phyloP scores from a whole-genome alignment of 2,329 filamentous ascomycete species.

The Iodosphaeria phyllophila region DNA sequence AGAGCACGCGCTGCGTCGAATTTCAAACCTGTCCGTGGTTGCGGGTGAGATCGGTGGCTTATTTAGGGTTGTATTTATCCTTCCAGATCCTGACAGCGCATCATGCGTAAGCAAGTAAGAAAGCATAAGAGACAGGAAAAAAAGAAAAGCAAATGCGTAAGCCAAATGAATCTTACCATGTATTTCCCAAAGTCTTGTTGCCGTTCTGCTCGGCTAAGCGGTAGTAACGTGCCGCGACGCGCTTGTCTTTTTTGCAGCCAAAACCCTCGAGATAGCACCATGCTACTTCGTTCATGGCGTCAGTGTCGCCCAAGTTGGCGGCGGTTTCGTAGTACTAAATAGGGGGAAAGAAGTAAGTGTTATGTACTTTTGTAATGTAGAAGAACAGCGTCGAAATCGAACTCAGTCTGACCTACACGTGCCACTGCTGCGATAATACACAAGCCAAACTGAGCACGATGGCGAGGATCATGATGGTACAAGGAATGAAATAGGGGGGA shows the following conservation, averaged over 20 bases:
- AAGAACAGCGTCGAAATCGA: too few species aligned
- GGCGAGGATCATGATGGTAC: too few species aligned
- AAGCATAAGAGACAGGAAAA: not conserved
- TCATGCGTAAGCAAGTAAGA: conserved; percentile 8
- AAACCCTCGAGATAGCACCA: conserved; percentile 98
- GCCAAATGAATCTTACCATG: conserved; percentile 52
- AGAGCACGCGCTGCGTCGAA: too few species aligned
- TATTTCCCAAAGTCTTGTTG: conserved; percentile 80
- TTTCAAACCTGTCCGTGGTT: too few species aligned
- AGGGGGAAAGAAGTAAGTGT: too few species aligned
- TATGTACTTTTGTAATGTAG: too few species aligned
- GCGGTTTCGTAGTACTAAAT: conserved; percentile 88
- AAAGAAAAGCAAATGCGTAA: conserved; percentile 7
- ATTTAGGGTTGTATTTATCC: conserved; percentile 69
- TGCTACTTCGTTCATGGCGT: conserved; percentile 92
- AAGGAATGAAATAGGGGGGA: not conserved
- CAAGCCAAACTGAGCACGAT: too few species aligned
- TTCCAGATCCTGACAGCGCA: conserved; percentile 72
- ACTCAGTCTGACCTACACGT: too few species aligned
- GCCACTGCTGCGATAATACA: too few species aligned
- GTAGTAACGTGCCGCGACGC: conserved; percentile 73
- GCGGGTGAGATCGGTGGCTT: too few species aligned
- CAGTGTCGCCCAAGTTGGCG: conserved; percentile 86
- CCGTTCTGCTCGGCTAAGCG: conserved; percentile 78
- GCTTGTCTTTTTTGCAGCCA: conserved; percentile 96